Evolutionary conservation across 371 early-diverging fungal species (phyloP).

Genomic region (Apophysomyces variabilis): DNA sequence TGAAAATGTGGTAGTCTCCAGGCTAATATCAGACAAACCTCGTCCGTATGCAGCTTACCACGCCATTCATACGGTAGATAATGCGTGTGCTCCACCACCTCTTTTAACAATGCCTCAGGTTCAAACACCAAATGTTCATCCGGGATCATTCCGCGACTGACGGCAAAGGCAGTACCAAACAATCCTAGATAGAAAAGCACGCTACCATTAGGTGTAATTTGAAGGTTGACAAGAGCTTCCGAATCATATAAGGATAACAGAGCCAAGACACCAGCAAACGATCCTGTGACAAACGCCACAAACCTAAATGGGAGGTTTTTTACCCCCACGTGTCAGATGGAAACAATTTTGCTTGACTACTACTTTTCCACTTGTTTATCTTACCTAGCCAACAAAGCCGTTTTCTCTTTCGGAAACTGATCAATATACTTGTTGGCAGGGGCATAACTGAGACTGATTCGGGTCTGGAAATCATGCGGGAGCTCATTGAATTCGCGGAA

Average conservation of each 20-base stretch:
- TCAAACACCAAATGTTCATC: constrained; percentile 83
- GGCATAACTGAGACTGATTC: constrained; percentile 75
- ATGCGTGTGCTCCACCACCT: constrained; percentile 87
- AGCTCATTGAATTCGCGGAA: constrained; percentile 97
- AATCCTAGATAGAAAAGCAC: constrained; percentile 92
- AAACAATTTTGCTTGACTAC: not conserved
- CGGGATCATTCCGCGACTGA: constrained; percentile 83
- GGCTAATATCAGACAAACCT: constrained; percentile 43
- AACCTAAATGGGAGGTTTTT: constrained; percentile 57
- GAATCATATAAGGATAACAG: constrained; percentile 86
- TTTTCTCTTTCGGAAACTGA: constrained; percentile 88
- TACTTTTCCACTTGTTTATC: not conserved
- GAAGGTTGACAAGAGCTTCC: constrained; percentile 85
- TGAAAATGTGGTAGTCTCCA: no score
- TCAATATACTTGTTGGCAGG: constrained; percentile 82
- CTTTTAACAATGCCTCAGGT: constrained; percentile 74
- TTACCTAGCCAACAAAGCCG: constrained; percentile 78
- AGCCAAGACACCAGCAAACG: constrained; percentile 86
- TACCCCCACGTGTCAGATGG: not conserved
- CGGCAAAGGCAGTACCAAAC: constrained; percentile 86
- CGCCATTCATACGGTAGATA: constrained; percentile 91
- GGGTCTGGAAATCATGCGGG: constrained; percentile 83
- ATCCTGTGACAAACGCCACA: constrained; percentile 88
- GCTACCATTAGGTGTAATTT: constrained; percentile 85
- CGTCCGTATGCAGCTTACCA: constrained; percentile 81